A percentile compares a stretch with the other conserved stretches of the same genome.
Evolutionary conservation across 768 basidiomycete species (phyloP).

Genomic region (Fistulinella prunicolor): DNA sequence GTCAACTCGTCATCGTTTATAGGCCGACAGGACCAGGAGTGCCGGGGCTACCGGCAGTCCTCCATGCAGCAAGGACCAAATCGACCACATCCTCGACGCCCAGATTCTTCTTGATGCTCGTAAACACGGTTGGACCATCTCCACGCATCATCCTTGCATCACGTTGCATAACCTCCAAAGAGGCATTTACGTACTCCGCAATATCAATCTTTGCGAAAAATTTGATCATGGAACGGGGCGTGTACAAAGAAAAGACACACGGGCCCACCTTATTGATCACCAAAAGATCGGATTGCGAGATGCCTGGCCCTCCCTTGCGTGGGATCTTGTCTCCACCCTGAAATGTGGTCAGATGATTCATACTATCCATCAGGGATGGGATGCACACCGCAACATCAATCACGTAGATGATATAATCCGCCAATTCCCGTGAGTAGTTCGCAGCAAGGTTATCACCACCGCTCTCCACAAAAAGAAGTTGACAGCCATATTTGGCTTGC

Average conservation of each 20-base stretch:
- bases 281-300: constrained; percentile 91
- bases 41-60: constrained; percentile 72
- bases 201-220: constrained; percentile 73
- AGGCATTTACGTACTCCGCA: constrained; percentile 88
- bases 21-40: constrained; percentile 37
- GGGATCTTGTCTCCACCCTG: constrained; percentile 98
- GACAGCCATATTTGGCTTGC: constrained; percentile 86
- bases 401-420: constrained; percentile 96
- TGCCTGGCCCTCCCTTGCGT: constrained; percentile 95
- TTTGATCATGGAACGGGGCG: not conserved
- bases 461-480: constrained; percentile 91
- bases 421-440: constrained; percentile 94
- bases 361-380: not conserved
- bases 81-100: constrained; percentile 82
- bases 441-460: constrained; percentile 97
- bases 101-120: constrained; percentile 72
- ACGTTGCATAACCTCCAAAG: constrained; percentile 90
- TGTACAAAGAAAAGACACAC: not conserved
- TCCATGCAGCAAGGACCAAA: constrained; percentile 88
- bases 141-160: constrained; percentile 95
- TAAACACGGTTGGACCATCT: constrained; percentile 89
- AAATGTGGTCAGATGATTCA: constrained; percentile 4
- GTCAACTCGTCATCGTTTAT: constrained; percentile 18
- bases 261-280: constrained; percentile 85
- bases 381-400: constrained; percentile 75